Conservation (phyloP, 1,284 basidiomycete genomes). For the Ustilago xerochloae region DNA sequence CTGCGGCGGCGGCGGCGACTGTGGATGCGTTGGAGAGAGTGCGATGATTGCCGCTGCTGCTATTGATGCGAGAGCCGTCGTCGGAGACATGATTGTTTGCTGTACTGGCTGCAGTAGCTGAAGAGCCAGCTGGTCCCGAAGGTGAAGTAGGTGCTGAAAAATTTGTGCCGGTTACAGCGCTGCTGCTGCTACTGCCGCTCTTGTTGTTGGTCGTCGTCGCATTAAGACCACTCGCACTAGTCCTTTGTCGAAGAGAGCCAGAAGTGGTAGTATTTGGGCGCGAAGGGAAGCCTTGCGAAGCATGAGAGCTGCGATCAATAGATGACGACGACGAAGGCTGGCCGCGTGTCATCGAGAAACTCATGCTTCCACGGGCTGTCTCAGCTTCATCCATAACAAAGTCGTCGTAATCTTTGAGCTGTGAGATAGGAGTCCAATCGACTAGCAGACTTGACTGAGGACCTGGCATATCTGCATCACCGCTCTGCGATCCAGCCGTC, state of each 20-base stretch:
- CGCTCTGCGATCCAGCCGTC: not conserved
- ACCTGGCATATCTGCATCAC: not conserved
- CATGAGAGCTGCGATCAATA: slow-evolving; percentile 15
- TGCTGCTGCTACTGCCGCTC: slow-evolving; percentile 1
- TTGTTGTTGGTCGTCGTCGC: not conserved
- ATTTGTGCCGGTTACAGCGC: too few relatives aligned
- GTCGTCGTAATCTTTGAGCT: slow-evolving; percentile 25
- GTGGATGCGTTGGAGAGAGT: slow-evolving; percentile 8
- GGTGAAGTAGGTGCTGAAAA: slow-evolving; percentile 24
- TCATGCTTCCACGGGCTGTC: not conserved
- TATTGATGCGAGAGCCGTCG: not conserved
- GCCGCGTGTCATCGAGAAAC: slow-evolving; percentile 3
- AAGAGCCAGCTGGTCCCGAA: not conserved
- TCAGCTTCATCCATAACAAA: slow-evolving; percentile 19
- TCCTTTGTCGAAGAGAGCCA: slow-evolving; percentile 34
- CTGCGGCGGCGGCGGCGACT: not conserved
- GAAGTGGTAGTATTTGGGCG: slow-evolving; percentile 26
- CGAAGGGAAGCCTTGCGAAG: slow-evolving; percentile 1
- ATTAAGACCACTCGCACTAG: slow-evolving; percentile 4
- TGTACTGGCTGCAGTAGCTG: not conserved
- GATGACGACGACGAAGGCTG: not conserved
- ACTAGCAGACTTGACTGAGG: slow-evolving; percentile 8
- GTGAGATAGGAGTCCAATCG: slow-evolving; percentile 38
- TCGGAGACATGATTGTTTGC: slow-evolving; percentile 17
- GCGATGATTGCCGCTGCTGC: slow-evolving; percentile 1